These are phyloP conservation scores for Rhizophora mangle DNA, from an alignment of 345 rosid species.

Conservation along the genomic window DNA sequence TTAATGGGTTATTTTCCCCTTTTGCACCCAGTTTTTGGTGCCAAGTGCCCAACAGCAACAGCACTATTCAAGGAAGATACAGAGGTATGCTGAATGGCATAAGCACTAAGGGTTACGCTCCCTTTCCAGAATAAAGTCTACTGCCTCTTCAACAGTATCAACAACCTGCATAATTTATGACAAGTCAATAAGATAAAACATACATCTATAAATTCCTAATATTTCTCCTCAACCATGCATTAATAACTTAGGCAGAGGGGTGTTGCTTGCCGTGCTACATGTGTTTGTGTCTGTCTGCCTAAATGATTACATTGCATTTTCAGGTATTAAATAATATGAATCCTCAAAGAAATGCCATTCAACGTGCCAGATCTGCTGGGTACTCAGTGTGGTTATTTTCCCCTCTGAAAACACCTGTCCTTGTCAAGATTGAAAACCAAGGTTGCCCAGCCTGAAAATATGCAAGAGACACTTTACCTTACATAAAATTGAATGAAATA, in stretches of 20 bases:
- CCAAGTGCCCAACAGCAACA: no score
- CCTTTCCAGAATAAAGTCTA: conserved; percentile 40
- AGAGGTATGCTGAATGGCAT: no score
- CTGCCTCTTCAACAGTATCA: conserved; percentile 48
- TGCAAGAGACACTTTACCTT: background rate
- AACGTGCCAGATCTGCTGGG: conserved; percentile 46
- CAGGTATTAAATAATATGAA: background rate
- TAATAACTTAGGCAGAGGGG: no score
- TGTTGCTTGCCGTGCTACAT: no score
- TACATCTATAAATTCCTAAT: no score
- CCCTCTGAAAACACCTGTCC: conserved; percentile 45
- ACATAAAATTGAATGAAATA: background rate
- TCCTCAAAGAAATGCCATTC: background rate
- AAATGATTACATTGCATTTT: no score
- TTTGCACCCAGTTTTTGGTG: no score
- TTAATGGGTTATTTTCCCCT: no score
- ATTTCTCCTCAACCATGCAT: no score
- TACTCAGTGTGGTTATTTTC: conserved; percentile 30
- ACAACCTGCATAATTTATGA: conserved; percentile 32
- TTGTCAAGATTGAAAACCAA: conserved; percentile 52
- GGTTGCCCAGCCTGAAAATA: conserved; percentile 41
- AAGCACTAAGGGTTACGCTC: conserved; percentile 20
- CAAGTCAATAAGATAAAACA: background rate
- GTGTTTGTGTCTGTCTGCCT: no score
- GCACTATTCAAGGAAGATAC: no score